A percentile compares a stretch with the other conserved stretches of the same genome.
Conservation (phyloP, 2,329 filamentous ascomycete genomes). For the Truncatella angustata region DNA sequence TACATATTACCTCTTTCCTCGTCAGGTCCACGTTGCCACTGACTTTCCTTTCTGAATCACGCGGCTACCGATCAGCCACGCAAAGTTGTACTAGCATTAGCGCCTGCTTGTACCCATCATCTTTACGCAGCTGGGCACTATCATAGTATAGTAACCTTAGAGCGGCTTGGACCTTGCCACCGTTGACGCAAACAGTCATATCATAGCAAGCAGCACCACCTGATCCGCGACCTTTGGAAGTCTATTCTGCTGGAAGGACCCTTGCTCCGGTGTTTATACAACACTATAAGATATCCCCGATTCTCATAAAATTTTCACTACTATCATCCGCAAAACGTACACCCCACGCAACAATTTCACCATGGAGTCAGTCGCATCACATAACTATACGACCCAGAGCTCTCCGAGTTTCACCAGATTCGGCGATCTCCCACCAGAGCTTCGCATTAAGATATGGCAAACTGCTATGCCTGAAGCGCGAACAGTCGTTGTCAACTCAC, state of each 20-base stretch:
- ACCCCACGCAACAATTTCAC: constrained; percentile 18
- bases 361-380: constrained; percentile 20
- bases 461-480: constrained; percentile 27
- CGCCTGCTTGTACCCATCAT: not conserved
- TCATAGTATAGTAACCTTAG: not conserved
- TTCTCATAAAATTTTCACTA: too few species aligned
- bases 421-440: constrained; percentile 28
- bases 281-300: too few species aligned
- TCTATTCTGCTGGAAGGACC: constrained; percentile 19
- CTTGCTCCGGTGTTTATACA: constrained; percentile 16
- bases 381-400: constrained; percentile 11
- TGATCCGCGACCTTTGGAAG: constrained; percentile 6
- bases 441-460: constrained; percentile 32
- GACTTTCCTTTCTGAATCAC: not conserved
- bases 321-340: too few species aligned
- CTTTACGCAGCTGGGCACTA: not conserved
- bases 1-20: not conserved
- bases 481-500: constrained; percentile 26
- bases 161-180: constrained; percentile 9
- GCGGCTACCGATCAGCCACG: not conserved
- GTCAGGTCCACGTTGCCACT: not conserved
- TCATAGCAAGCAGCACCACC: constrained; percentile 7
- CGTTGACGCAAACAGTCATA: constrained; percentile 1
- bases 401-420: constrained; percentile 25
- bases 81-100: not conserved